These are phyloP conservation scores for Phytophthora sojae DNA, from an alignment of 352 stramenopile species.

Conservation along the genomic window DNA sequence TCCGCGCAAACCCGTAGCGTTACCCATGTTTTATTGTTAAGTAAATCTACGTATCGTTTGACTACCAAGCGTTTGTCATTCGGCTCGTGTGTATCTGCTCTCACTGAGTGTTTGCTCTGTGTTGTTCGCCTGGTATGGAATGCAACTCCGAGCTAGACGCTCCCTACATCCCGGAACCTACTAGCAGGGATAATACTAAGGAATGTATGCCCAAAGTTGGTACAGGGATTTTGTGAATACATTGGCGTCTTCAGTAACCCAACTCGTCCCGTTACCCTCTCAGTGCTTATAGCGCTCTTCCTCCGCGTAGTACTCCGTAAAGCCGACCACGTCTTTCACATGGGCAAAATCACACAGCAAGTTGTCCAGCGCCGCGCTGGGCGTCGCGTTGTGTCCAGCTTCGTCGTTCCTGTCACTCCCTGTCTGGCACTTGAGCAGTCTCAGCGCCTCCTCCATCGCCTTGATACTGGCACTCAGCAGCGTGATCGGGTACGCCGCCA, in stretches of 20 bases:
- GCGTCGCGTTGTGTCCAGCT: conserved; percentile 42
- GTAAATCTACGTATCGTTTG: background rate
- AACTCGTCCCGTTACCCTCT: background rate
- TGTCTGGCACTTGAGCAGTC: conserved; percentile 77
- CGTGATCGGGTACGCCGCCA: conserved; percentile 95
- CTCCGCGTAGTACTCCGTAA: conserved; percentile 92
- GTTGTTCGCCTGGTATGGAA: too few relatives aligned
- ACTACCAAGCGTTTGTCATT: background rate
- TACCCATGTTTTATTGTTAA: background rate
- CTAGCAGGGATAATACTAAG: background rate
- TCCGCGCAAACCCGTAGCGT: background rate
- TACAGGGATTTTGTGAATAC: background rate
- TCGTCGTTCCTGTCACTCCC: background rate
- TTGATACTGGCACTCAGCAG: conserved; percentile 94
- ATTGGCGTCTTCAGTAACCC: background rate
- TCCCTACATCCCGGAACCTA: too few relatives aligned
- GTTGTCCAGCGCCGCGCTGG: conserved; percentile 68
- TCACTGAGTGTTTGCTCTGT: too few relatives aligned
- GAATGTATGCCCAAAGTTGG: background rate
- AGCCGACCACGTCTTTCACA: conserved; percentile 94
- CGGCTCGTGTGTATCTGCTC: too few relatives aligned
- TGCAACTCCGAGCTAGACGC: too few relatives aligned
- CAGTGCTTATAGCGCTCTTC: conserved; percentile 64
- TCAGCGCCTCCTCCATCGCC: conserved; percentile 91
- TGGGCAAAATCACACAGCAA: conserved; percentile 91